These are phyloP conservation scores for Didymosphaeria variabile DNA, from an alignment of 2,329 filamentous ascomycete species.

Conservation along the genomic window DNA sequence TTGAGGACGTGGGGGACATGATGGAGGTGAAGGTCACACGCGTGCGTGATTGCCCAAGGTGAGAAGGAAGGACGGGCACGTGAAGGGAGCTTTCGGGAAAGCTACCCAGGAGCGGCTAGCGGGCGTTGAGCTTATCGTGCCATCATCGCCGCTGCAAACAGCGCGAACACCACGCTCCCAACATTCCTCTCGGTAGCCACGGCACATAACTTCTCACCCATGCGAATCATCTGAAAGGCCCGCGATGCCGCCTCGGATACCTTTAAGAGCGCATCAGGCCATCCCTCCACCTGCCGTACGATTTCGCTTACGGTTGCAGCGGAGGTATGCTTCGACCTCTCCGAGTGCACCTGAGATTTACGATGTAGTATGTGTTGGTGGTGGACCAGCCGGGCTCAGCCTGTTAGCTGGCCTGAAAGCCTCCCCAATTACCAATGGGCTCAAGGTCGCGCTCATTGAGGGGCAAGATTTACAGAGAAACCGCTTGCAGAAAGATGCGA, in stretches of 20 bases:
- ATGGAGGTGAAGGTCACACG: not conserved
- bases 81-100: not conserved
- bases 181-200: not conserved
- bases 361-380: conserved; percentile 91
- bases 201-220: conserved; percentile 24
- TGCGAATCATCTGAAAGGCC: conserved; percentile 31
- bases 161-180: not conserved
- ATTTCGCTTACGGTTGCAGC: conserved; percentile 29
- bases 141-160: conserved; percentile 7
- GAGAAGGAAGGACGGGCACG: not conserved
- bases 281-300: conserved; percentile 21
- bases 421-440: conserved; percentile 75
- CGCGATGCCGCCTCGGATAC: conserved; percentile 46
- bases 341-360: conserved; percentile 73
- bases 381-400: conserved; percentile 88
- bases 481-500: conserved; percentile 69
- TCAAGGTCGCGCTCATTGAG: conserved; percentile 90
- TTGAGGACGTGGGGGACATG: not conserved
- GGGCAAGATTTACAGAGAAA: conserved; percentile 81
- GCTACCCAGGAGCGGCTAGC: conserved; percentile 1
- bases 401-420: conserved; percentile 59
- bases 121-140: not conserved
- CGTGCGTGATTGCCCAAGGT: too few species aligned
- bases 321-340: conserved; percentile 45
- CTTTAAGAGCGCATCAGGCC: conserved; percentile 28